phyloP scores from a whole-genome alignment of 2,329 filamentous ascomycete species.

The Bipolaris zeicola region DNA sequence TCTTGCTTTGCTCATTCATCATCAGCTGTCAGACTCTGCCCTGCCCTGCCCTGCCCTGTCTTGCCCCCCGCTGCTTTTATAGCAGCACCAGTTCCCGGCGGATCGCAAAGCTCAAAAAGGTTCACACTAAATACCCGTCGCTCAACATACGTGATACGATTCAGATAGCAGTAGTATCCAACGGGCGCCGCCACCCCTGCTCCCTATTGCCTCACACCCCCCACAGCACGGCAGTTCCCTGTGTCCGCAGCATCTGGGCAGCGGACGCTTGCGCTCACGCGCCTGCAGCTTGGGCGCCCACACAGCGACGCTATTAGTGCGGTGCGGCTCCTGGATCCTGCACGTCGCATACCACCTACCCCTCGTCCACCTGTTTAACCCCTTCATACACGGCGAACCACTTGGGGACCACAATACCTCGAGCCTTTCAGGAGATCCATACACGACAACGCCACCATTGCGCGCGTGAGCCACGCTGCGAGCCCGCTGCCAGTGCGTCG shows the following conservation, averaged over 20 bases:
- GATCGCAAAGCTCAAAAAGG: conserved; percentile 15
- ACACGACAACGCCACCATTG: conserved; percentile 32
- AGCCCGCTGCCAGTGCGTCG: conserved; percentile 29
- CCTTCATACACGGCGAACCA: conserved; percentile 29
- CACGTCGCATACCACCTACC: conserved; percentile 34
- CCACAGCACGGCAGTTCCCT: conserved; percentile 48
- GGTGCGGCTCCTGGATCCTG: conserved; percentile 35
- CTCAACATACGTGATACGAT: conserved; percentile 21
- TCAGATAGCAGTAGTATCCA: conserved; percentile 19
- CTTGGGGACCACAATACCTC: conserved; percentile 18
- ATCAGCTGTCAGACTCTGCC: conserved; percentile 24
- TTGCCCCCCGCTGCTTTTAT: conserved; percentile 16
- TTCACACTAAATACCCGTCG: conserved; percentile 20
- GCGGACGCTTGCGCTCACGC: conserved; percentile 31
- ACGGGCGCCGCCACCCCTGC: conserved; percentile 30
- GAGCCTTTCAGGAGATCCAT: conserved; percentile 27
- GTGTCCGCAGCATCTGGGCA: conserved; percentile 35
- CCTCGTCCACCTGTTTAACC: conserved; percentile 29
- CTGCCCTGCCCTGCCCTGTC: neutral
- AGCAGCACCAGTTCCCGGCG: conserved; percentile 22
- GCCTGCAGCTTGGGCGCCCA: conserved; percentile 23
- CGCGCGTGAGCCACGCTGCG: conserved; percentile 47
- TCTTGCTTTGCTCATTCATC: neutral
- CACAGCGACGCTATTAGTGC: conserved; percentile 26
- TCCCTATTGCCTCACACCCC: conserved; percentile 34